Evolutionary conservation across 2,329 filamentous ascomycete species (phyloP).

Genomic region (Trichophyton simii): DNA sequence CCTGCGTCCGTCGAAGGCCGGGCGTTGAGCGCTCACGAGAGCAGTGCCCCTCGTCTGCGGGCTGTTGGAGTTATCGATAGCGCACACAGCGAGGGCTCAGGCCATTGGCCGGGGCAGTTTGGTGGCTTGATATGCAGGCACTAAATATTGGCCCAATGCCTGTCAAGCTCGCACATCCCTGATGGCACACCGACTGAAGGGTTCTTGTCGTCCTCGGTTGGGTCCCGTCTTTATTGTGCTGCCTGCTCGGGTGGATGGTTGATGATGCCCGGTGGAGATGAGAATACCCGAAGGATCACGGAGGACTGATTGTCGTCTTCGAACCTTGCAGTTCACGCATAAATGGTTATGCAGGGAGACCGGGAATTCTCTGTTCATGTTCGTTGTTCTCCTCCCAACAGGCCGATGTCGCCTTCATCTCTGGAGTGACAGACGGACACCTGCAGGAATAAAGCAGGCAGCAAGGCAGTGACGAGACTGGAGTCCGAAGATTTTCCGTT

Average conservation of each 20-base stretch:
- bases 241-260: not conserved
- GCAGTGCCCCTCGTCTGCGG: not conserved
- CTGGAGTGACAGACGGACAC: not conserved
- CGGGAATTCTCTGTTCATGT: not conserved
- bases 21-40: not conserved
- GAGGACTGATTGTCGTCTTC: not conserved
- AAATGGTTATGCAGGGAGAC: not conserved
- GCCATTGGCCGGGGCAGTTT: not conserved
- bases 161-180: not conserved
- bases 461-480: not conserved
- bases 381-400: not conserved
- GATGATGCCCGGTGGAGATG: not conserved
- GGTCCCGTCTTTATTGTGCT: not conserved
- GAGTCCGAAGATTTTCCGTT: not conserved
- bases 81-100: not conserved
- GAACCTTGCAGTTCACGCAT: not conserved
- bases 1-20: too few relatives aligned
- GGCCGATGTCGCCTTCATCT: not conserved
- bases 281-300: not conserved
- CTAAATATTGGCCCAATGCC: not conserved
- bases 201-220: not conserved
- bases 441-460: not conserved
- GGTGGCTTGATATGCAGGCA: slow-evolving; percentile 3
- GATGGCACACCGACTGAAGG: not conserved
- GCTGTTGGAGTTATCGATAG: not conserved